These are phyloP conservation scores for Rhodofomes roseus DNA, from an alignment of 1,284 basidiomycete species.

Conservation along the genomic window DNA sequence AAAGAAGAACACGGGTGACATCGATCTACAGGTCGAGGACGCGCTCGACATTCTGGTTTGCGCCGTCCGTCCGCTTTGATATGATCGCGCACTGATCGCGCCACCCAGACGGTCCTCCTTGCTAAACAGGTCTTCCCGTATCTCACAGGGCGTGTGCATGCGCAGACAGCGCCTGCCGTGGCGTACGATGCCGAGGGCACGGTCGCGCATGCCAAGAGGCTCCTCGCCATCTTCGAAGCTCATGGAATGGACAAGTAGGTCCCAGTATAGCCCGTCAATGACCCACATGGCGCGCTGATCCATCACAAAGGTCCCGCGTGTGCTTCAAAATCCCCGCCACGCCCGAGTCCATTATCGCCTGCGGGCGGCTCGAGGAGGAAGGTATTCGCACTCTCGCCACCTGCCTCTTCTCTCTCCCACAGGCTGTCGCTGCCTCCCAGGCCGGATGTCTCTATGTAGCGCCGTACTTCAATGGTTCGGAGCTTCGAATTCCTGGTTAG, in stretches of 20 bases:
- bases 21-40: conserved; percentile 32
- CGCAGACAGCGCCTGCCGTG: conserved; percentile 40
- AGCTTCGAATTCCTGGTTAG: neutral
- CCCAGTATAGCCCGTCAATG: conserved; percentile 16
- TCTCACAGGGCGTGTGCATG: conserved; percentile 43
- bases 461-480: conserved; percentile 47
- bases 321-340: conserved; percentile 52
- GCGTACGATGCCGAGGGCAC: conserved; percentile 43
- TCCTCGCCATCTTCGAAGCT: conserved; percentile 40
- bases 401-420: conserved; percentile 43
- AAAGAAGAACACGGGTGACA: conserved; percentile 16
- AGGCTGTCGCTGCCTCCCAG: conserved; percentile 44
- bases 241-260: conserved; percentile 38
- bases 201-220: conserved; percentile 40
- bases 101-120: conserved; percentile 38
- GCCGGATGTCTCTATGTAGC: conserved; percentile 46
- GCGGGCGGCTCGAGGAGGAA: conserved; percentile 34
- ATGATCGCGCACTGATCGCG: neutral
- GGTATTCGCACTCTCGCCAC: conserved; percentile 47
- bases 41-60: conserved; percentile 40
- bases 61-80: neutral
- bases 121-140: conserved; percentile 43
- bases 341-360: conserved; percentile 42
- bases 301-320: conserved; percentile 34
- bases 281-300: neutral